Conservation (phyloP, 768 basidiomycete species). For the Infundibulicybe gibba region DNA sequence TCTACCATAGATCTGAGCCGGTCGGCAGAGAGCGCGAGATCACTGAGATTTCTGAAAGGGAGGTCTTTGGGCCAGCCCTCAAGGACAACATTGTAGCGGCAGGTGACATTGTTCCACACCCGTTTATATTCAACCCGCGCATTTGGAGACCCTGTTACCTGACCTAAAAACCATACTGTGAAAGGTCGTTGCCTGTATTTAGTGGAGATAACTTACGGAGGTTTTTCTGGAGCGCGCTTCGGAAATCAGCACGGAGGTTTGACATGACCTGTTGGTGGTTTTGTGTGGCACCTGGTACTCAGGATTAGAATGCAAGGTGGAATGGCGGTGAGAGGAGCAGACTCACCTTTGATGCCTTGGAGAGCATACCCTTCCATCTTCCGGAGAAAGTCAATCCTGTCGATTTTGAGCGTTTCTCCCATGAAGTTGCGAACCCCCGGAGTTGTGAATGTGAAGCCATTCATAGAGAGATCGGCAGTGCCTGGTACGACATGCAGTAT, state of each 20-base stretch:
- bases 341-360: conserved; percentile 7
- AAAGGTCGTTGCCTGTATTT: not conserved
- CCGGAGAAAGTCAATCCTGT: conserved; percentile 5
- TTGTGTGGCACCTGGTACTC: conserved; percentile 2
- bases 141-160: not conserved
- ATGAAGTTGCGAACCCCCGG: conserved; percentile 6
- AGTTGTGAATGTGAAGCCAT: conserved; percentile 1
- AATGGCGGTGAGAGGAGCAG: no score
- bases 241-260: conserved; percentile 1
- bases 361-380: conserved; percentile 10
- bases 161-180: not conserved
- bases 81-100: conserved; percentile 5
- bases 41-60: conserved; percentile 8
- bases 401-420: conserved; percentile 3
- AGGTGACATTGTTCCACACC: conserved; percentile 10
- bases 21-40: not conserved
- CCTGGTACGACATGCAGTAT: conserved; percentile 1
- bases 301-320: not conserved
- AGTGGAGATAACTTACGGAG: not conserved
- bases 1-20: conserved; percentile 3
- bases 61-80: conserved; percentile 10
- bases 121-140: conserved; percentile 9
- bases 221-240: not conserved
- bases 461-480: conserved; percentile 3
- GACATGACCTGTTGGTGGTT: conserved; percentile 3